Conservation (phyloP, 495 filamentous ascomycete species). For the Penicillium maclennaniae region DNA sequence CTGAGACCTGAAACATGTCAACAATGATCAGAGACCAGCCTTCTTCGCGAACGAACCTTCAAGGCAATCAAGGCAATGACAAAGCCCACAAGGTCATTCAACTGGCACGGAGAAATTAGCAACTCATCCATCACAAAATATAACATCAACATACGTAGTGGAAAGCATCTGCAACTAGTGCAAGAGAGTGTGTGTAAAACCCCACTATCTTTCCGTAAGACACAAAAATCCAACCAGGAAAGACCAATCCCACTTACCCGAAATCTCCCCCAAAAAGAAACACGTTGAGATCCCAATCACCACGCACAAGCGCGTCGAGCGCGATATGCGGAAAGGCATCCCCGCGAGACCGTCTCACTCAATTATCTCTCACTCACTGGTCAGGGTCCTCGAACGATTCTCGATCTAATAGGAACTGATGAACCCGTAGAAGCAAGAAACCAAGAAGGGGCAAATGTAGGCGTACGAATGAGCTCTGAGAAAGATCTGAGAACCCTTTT, state of each 20-base stretch:
- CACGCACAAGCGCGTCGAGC: slow-evolving; percentile 37
- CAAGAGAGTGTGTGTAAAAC: slow-evolving; percentile 77
- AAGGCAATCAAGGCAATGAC: slow-evolving; percentile 82
- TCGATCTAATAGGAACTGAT: not conserved
- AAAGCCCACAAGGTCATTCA: slow-evolving; percentile 89
- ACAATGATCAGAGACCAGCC: not conserved
- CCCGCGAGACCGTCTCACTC: too few relatives aligned
- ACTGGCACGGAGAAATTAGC: slow-evolving; percentile 37
- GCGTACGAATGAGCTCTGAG: not conserved
- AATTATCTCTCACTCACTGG: too few relatives aligned
- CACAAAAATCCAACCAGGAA: not conserved
- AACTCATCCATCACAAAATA: not conserved
- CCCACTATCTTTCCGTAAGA: slow-evolving; percentile 49
- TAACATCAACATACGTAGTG: slow-evolving; percentile 65
- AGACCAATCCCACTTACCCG: slow-evolving; percentile 27
- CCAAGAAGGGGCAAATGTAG: not conserved
- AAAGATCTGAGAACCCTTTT: not conserved
- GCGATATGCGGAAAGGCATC: slow-evolving; percentile 32
- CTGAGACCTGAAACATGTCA: slow-evolving; percentile 5
- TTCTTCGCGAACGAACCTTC: slow-evolving; percentile 43
- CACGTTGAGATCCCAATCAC: slow-evolving; percentile 48
- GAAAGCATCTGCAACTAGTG: slow-evolving; percentile 87
- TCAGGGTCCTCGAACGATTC: too few relatives aligned
- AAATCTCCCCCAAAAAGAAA: slow-evolving; percentile 51
- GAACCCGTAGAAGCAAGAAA: not conserved